Evolutionary conservation across 192 early-diverging fungal genomes (phyloP).

Genomic region (Polychytrium aggregatum): DNA sequence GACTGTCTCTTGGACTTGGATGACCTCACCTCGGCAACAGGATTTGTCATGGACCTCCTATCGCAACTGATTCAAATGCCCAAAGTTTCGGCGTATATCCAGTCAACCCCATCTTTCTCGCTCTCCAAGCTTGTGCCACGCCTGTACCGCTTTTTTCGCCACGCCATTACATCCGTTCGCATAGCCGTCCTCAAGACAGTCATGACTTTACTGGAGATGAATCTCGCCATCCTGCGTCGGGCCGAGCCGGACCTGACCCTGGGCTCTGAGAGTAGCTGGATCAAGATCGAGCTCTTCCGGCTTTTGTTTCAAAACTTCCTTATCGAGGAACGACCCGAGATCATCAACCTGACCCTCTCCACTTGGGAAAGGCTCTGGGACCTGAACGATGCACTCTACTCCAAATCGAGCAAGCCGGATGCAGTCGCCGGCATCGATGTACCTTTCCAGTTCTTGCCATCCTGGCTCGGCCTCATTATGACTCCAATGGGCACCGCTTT

Average conservation of each 20-base stretch:
- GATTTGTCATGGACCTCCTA: constrained; percentile 84
- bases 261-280: constrained; percentile 29
- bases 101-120: constrained; percentile 23
- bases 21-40: constrained; percentile 86
- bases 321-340: constrained; percentile 64
- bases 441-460: too few species aligned
- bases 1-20: constrained; percentile 81
- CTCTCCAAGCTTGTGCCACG: constrained; percentile 67
- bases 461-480: constrained; percentile 62
- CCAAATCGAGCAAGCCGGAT: too few species aligned
- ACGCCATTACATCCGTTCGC: constrained; percentile 77
- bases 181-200: constrained; percentile 71
- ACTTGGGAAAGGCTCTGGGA: constrained; percentile 61
- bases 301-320: constrained; percentile 87
- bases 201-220: constrained; percentile 53
- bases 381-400: too few species aligned
- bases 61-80: constrained; percentile 60
- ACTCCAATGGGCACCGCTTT: constrained; percentile 82
- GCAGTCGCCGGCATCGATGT: too few species aligned
- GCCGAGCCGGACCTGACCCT: neutral
- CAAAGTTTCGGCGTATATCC: constrained; percentile 21
- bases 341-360: constrained; percentile 42
- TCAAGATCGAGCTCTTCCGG: constrained; percentile 45
- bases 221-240: constrained; percentile 26
- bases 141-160: constrained; percentile 90